Evolutionary conservation across 331 rosid genomes (phyloP), one percentile per base, ranked within the genome.

Genomic region (Dryas integrifolia): DNA sequence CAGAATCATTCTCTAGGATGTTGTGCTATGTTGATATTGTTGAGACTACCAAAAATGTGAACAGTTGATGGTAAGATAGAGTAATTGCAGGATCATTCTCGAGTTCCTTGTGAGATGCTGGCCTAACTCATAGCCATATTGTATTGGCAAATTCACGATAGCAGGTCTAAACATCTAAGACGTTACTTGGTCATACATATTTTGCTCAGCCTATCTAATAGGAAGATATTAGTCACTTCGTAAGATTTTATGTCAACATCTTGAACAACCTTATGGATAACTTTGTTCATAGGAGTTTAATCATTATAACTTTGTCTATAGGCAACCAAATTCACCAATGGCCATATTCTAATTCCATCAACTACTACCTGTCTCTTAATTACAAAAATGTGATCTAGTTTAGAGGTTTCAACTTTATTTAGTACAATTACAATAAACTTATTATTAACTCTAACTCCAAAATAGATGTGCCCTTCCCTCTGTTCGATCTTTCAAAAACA

Each of bases 381-480:
- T 15, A 44, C 38, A 24, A 5, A 14, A 13, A 70, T 57, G 45
- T 50, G 55, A 44, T 4, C 55, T 6, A 69, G 7, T 16, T 69
- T 13, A 3, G 52, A 41, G 63, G 43, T 24, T 38, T 58, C 65
- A 24, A 70, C 24, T 61, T 70, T 24, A 70, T 57, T 38, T 70
- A 7, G n/a, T 43, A 12, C 24, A 41, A 14, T 21, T 13, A 43
- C 7, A 52, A 51, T 5, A 12, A 52, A 53, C 8, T 7, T 16
- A 41, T 24, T 55, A 40, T 9, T 44, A 43, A 7, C 18, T 39
- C 43, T 21, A 41, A 55, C 24, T 1, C 21, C 15, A 55, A 41
- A 43, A 44, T 10, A 69, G 14, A 70, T 7, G 26, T n/a, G 35
- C 12, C 62, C 38, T 16, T 48, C 69, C 62, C 40, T 7, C 12